Percentiles rank a stretch among this genome's conserved stretches.
These are phyloP conservation scores for Sextonia rubra DNA, from an alignment of 164 flowering plant species.

Conservation along the genomic window DNA sequence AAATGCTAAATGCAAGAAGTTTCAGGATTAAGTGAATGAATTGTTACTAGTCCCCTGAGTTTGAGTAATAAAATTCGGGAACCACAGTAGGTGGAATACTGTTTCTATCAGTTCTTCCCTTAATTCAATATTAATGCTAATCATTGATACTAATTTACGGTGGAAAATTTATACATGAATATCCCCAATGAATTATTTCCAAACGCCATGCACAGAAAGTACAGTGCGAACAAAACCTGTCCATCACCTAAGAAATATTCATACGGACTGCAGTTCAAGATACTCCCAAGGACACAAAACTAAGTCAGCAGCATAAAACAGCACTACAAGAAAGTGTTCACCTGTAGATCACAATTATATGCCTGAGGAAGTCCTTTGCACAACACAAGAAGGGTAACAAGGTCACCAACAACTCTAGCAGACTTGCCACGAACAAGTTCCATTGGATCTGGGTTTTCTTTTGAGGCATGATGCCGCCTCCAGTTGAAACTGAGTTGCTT, in stretches of 20 bases:
- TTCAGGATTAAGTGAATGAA: too few relatives aligned
- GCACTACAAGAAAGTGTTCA: constrained; percentile 10
- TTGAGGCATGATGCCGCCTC: constrained; percentile 99
- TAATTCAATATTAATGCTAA: background rate
- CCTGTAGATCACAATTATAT: constrained; percentile 97
- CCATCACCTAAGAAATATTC: background rate
- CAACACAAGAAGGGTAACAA: constrained; percentile 83
- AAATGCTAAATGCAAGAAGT: background rate
- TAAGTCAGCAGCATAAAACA: background rate
- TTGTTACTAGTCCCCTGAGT: too few relatives aligned
- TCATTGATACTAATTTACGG: background rate
- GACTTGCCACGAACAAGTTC: constrained; percentile 99
- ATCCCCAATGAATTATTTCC: background rate
- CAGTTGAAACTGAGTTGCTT: constrained; percentile 92
- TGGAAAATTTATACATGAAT: too few relatives aligned
- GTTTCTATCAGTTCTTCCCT: background rate
- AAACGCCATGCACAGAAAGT: background rate
- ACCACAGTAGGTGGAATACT: background rate
- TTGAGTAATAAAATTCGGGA: background rate
- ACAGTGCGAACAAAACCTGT: background rate
- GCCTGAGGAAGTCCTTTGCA: constrained; percentile 99
- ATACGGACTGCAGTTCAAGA: background rate
- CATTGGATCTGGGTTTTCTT: constrained; percentile 99
- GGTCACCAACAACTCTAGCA: constrained; percentile 85
- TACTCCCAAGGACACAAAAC: background rate